A percentile compares a stretch with the other conserved stretches of the same genome.
phyloP scores from a whole-genome alignment of 106 monocot genomes.

The Dendrobium catenatum region DNA sequence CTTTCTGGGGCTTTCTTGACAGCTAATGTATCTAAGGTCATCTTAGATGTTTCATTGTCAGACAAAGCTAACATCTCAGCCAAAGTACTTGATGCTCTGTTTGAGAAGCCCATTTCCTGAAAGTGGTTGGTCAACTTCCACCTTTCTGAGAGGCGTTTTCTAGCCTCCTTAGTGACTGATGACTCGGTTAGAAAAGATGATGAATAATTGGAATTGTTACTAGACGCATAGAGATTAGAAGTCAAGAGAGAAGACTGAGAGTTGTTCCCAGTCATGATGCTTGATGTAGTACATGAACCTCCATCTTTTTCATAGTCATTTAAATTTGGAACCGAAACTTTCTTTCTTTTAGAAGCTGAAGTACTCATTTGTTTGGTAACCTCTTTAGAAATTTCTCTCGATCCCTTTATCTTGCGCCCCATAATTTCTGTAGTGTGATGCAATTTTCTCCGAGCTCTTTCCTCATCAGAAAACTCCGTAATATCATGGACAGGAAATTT shows the following conservation, averaged over 20 bases:
- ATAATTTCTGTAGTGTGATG: slow-evolving; percentile 12
- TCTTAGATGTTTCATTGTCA: slow-evolving; percentile 2
- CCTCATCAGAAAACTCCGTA: slow-evolving; percentile 23
- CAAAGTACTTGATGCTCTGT: slow-evolving; percentile 39
- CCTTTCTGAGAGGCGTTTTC: slow-evolving; percentile 52
- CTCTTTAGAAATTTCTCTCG: slow-evolving; percentile 47
- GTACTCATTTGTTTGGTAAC: slow-evolving; percentile 38
- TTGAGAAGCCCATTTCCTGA: slow-evolving; percentile 20
- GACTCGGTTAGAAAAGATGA: slow-evolving; percentile 32
- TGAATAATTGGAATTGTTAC: slow-evolving; percentile 16
- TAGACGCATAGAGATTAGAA: slow-evolving; percentile 24
- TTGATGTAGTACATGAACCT: slow-evolving; percentile 12
- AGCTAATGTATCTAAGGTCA: neutral
- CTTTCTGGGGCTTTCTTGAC: neutral
- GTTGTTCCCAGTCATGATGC: slow-evolving; percentile 3
- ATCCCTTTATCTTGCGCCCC: slow-evolving; percentile 12
- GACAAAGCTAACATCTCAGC: slow-evolving; percentile 50
- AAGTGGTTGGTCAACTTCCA: slow-evolving; percentile 39
- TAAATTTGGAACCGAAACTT: neutral
- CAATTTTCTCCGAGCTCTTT: slow-evolving; percentile 20
- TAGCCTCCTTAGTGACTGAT: slow-evolving; percentile 64
- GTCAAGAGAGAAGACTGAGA: slow-evolving; percentile 5
- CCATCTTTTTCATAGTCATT: slow-evolving; percentile 11
- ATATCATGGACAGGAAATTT: slow-evolving; percentile 12
- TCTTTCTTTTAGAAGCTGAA: slow-evolving; percentile 10